Conservation (phyloP, 495 filamentous ascomycete species). For the Xylaria palmicola region DNA sequence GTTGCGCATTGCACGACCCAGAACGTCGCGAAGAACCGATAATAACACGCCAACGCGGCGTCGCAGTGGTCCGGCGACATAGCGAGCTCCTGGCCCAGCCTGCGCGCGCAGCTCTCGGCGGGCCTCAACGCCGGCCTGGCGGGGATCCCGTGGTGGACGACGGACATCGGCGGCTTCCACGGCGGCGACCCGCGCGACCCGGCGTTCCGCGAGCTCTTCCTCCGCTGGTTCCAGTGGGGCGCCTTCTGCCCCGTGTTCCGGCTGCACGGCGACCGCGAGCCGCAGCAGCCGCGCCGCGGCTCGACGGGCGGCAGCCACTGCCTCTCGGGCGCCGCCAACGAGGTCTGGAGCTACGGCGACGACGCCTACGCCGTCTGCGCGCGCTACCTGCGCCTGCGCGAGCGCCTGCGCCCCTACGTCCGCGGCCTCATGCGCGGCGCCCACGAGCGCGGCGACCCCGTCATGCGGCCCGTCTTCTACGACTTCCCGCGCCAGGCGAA, state of each 20-base stretch:
- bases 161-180: conserved; percentile 61
- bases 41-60: neutral
- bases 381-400: conserved; percentile 53
- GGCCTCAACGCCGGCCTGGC: conserved; percentile 59
- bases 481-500: conserved; percentile 52
- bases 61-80: conserved; percentile 56
- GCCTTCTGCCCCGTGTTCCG: conserved; percentile 61
- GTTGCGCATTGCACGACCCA: no score
- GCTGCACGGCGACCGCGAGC: conserved; percentile 59
- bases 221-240: conserved; percentile 63
- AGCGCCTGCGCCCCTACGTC: conserved; percentile 52
- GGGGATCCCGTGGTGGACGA: conserved; percentile 60
- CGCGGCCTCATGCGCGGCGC: conserved; percentile 52
- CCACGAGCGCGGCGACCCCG: conserved; percentile 52
- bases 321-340: conserved; percentile 49
- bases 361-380: conserved; percentile 56
- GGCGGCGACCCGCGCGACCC: conserved; percentile 53
- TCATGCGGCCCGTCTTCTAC: conserved; percentile 58
- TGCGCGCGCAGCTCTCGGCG: conserved; percentile 55
- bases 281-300: conserved; percentile 41
- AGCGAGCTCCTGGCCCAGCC: conserved; percentile 54
- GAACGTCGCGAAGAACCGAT: no score
- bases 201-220: conserved; percentile 57
- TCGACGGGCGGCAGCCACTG: conserved; percentile 35
- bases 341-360: conserved; percentile 60